phyloP scores from a whole-genome alignment of 495 filamentous ascomycete species.

The Xylaria telfairii region DNA sequence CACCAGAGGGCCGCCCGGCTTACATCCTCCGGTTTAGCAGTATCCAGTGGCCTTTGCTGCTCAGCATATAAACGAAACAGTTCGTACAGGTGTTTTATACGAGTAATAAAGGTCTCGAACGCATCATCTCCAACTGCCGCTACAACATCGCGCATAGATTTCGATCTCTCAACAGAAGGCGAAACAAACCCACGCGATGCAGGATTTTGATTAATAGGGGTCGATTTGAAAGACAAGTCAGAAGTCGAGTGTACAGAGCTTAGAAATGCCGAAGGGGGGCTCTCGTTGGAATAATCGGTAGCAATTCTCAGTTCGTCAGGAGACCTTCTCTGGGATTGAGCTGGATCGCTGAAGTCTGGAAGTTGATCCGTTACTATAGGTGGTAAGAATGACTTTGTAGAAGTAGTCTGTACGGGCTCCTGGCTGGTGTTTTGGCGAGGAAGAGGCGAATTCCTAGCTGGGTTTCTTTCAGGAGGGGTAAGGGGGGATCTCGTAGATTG shows the following conservation, averaged over 20 bases:
- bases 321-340: constrained; percentile 30
- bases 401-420: constrained; percentile 17
- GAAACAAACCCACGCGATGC: constrained; percentile 32
- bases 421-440: constrained; percentile 25
- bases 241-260: constrained; percentile 36
- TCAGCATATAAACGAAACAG: constrained; percentile 76
- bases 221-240: constrained; percentile 38
- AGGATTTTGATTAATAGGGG: constrained; percentile 34
- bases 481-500: constrained; percentile 38
- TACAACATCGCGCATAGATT: constrained; percentile 44
- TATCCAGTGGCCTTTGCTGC: constrained; percentile 65
- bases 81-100: constrained; percentile 69
- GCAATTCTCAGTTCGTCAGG: constrained; percentile 34
- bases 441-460: constrained; percentile 31
- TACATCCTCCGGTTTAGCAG: constrained; percentile 67
- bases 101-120: constrained; percentile 67
- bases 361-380: constrained; percentile 29
- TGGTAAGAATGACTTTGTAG: constrained; percentile 32
- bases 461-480: constrained; percentile 29
- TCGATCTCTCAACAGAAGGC: constrained; percentile 34
- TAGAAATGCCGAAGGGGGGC: constrained; percentile 32
- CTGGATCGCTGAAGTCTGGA: constrained; percentile 32
- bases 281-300: constrained; percentile 28
- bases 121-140: constrained; percentile 64
- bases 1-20: constrained; percentile 80